Base-by-base conservation (phyloP, 306 rosid species). In the Cicer bijugum region DNA sequence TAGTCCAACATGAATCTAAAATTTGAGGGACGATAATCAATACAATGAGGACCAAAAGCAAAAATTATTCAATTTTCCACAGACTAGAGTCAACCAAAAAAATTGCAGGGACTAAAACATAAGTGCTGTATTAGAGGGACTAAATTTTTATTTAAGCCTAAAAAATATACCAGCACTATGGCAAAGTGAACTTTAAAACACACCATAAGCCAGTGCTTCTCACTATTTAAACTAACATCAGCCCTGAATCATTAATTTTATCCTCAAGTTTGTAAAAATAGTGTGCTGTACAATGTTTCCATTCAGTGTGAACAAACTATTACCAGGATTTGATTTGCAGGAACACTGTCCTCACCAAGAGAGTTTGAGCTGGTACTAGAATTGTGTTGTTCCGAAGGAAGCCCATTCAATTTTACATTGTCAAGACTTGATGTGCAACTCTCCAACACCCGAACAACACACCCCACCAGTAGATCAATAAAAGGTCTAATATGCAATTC, bases 401-500 rank as follows among this genome's bases (percentile, higher is more conserved):
- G 43, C 52, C 68, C 83, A 48, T 43, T 57, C 66, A 81, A 60
- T 42, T 78, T 88, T 56, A 86, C 80, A 59, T 52, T 70, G 14
- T 72, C 85, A 77, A 94, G 88, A 82, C 81, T 78, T 58, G 81
- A 76, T 69, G 87, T 78, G 71, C 97, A 88, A 85, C 96, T 89
- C 85, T 81, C 90, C 88, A 91, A 77, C 67, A 94, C 46, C 85
- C 97, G 94, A 60, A 91, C 97, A 75, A 88, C 96, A 81, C 91
- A 84, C 3, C 97, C 98, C 91, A 84, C 71, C 73, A 94, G 56
- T 53, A 94, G 84, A 84, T 88, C 82, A 60, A 94, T 90, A 83
- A 94, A 91, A 20, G 97, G 97, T 61, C 64, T 84, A 59, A 89
- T 79, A 78, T 87, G 98, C 20, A 74, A 79, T 81, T 87, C 91